A percentile compares a stretch with the other conserved stretches of the same genome.
Evolutionary conservation across 305 asterid species (phyloP).

Genomic region (Petunia hybrid): DNA sequence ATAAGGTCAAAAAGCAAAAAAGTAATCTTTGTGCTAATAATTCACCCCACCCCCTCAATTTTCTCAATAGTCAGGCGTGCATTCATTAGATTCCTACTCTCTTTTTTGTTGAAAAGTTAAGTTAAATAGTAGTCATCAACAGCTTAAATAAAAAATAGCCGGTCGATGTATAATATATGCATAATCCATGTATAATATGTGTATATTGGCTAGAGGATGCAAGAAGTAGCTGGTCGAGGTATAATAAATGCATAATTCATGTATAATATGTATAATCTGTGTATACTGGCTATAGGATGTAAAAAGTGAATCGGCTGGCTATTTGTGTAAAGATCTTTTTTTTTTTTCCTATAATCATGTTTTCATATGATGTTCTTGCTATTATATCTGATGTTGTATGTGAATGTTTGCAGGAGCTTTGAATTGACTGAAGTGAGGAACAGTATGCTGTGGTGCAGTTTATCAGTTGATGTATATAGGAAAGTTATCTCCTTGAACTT

Average conservation of each 20-base stretch:
- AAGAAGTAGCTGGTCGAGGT: no score
- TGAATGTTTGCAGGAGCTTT: conserved; percentile 47
- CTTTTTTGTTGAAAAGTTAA: no score
- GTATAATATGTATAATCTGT: no score
- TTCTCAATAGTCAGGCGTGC: conserved; percentile 1
- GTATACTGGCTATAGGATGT: no score
- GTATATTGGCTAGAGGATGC: no score
- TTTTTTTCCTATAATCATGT: neutral
- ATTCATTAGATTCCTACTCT: neutral
- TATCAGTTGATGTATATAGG: conserved; percentile 71
- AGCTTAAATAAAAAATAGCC: no score
- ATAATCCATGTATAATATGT: no score
- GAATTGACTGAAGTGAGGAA: conserved; percentile 48
- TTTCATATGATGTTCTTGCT: conserved; percentile 7
- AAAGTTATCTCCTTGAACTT: conserved; percentile 86
- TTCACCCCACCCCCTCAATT: conserved; percentile 3
- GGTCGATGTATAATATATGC: no score
- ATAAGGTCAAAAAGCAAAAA: conserved; percentile 10
- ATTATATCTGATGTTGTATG: neutral
- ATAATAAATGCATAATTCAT: no score
- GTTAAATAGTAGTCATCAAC: no score
- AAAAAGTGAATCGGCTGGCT: no score
- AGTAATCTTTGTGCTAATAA: conserved; percentile 8
- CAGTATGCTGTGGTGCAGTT: conserved; percentile 85
- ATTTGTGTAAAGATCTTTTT: no score